Base-by-base conservation (phyloP, 768 basidiomycete species). In the Fibroporia radiculosa region DNA sequence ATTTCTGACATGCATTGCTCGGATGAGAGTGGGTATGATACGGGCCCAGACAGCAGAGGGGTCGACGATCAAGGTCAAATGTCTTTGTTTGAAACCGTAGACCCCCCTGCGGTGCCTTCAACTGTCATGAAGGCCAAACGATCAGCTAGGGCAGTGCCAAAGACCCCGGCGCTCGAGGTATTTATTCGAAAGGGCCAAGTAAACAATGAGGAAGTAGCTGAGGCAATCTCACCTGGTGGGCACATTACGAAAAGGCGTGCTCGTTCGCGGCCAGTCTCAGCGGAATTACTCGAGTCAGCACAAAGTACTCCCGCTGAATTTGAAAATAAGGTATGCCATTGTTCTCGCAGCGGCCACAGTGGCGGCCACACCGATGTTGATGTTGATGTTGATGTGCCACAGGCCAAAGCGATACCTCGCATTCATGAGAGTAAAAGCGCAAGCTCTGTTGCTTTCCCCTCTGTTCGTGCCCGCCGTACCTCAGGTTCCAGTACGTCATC, bases 241-340 rank as follows among this genome's bases (percentile, higher is more conserved):
- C 85, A 86, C 61, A 67, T 89, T 45, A 74, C 70, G 29, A 88
- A 89, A 62, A 72, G 84, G 45, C 77, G 85, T 10, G 85, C 84
- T 1, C 77, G 82, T 10, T 78, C 82, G 22, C 71, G 84, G 41
- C 85, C 84, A 2, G 68, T 86, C 12, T 87, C 85, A 16, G 62
- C 73, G 22, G 82, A 84, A 56, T 63, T 85, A 36, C 67, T 78
- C 14, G 73, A 80, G 59, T 72, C 72, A 49, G 61, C 67, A 35
- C 55, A 58, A 42, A 62, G 65, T 43, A 75, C 78, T 28, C 44
- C 45, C 34, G 12, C 49, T 40, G 35, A 42, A 14, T 38, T 45
- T 40, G 45, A 56, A 53, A 32, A 43, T 39, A 40, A 55, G 49
- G 53, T 55, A 46, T 44, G 53, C 42, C 44, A 40, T 38, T 48